These are phyloP conservation scores for Aquilaria yunnanensis DNA, from an alignment of 345 rosid genomes.

Conservation along the genomic window DNA sequence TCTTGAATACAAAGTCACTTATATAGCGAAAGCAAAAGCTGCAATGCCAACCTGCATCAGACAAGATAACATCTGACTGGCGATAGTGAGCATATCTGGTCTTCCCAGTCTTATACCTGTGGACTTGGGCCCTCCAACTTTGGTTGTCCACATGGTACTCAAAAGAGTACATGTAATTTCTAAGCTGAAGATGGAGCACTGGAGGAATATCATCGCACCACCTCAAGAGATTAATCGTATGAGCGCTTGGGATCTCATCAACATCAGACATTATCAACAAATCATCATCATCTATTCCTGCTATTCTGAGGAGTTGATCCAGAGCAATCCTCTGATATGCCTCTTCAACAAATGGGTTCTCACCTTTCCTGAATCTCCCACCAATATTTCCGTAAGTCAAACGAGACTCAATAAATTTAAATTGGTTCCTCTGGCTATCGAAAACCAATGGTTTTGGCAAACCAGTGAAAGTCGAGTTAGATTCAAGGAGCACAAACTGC, in stretches of 20 bases:
- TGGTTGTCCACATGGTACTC: conserved; percentile 62
- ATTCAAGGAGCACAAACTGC: conserved; percentile 82
- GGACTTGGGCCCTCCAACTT: conserved; percentile 95
- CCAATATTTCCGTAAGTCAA: conserved; percentile 76
- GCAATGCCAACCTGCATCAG: conserved; percentile 96
- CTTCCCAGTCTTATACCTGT: conserved; percentile 49
- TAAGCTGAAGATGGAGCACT: conserved; percentile 82
- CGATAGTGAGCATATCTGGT: conserved; percentile 85
- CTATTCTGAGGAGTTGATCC: conserved; percentile 70
- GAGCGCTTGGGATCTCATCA: conserved; percentile 94
- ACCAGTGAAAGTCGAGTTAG: conserved; percentile 87
- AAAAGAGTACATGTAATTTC: conserved; percentile 76
- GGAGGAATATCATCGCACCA: conserved; percentile 89
- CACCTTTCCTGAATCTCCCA: conserved; percentile 78
- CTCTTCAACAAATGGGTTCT: conserved; percentile 91
- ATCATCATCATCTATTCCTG: conserved; percentile 88
- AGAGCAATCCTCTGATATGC: conserved; percentile 86
- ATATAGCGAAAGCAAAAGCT: conserved; percentile 89
- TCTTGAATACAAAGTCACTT: conserved; percentile 77
- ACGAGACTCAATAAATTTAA: conserved; percentile 64
- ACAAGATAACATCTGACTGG: conserved; percentile 54
- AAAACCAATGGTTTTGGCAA: conserved; percentile 60
- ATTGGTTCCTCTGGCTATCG: conserved; percentile 42
- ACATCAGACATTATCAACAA: conserved; percentile 95
- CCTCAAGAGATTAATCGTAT: conserved; percentile 77